Conservation (phyloP, 2,329 filamentous ascomycete genomes). For the Periconia macrospinosa region DNA sequence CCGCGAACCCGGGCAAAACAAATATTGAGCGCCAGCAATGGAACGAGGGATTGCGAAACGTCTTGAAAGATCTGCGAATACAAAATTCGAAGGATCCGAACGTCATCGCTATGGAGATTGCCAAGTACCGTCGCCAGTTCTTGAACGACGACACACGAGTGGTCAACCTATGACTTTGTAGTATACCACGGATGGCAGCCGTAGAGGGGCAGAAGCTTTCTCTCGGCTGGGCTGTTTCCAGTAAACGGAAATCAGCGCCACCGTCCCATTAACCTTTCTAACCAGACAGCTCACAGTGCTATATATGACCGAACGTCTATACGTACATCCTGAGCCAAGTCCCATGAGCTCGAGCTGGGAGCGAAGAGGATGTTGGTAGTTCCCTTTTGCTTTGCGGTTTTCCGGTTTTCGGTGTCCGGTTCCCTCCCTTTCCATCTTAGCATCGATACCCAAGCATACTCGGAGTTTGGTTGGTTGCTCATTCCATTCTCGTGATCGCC, state of each 20-base stretch:
- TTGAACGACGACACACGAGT: slow-evolving; percentile 44
- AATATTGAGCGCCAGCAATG: slow-evolving; percentile 60
- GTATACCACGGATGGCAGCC: neutral
- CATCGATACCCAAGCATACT: neutral
- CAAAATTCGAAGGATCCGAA: slow-evolving; percentile 42
- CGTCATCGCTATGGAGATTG: slow-evolving; percentile 42
- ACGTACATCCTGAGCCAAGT: neutral
- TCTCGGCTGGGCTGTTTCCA: neutral
- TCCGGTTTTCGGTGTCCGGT: neutral
- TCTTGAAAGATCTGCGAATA: slow-evolving; percentile 42
- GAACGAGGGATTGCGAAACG: slow-evolving; percentile 41
- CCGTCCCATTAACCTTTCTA: neutral
- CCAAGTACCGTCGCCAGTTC: slow-evolving; percentile 44
- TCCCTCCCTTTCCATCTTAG: neutral
- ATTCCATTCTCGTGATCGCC: too few relatives aligned
- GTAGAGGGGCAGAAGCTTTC: neutral
- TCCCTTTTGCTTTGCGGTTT: neutral
- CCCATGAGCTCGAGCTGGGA: neutral
- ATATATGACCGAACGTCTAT: neutral
- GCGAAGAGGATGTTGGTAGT: neutral
- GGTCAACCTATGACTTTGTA: slow-evolving; percentile 31
- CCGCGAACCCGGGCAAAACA: slow-evolving; percentile 62
- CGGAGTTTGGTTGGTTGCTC: neutral
- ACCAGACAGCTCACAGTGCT: neutral
- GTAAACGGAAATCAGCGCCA: neutral